Conservation (phyloP, 192 early-diverging fungal genomes). For the Rhizophagus clarus region DNA sequence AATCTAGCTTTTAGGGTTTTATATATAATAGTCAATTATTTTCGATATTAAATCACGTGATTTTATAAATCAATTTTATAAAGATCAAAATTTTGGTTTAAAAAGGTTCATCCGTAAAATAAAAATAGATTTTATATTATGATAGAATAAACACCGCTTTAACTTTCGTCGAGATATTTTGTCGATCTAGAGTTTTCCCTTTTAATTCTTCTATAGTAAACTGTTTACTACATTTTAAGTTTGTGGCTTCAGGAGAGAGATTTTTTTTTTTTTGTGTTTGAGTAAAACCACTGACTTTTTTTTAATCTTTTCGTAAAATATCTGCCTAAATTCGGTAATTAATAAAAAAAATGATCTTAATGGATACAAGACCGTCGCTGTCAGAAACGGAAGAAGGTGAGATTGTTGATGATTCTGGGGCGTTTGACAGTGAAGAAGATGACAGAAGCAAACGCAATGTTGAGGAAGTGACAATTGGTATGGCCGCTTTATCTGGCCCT, state of each 20-base stretch:
- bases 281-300: slow-evolving; percentile 16
- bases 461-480: slow-evolving; percentile 28
- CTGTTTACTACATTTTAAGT: slow-evolving; percentile 18
- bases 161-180: neutral
- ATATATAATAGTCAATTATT: too few relatives aligned
- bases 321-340: neutral
- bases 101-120: too few relatives aligned
- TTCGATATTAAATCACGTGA: too few relatives aligned
- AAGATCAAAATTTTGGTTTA: too few relatives aligned
- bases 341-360: slow-evolving; percentile 20
- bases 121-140: too few relatives aligned
- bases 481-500: slow-evolving; percentile 24
- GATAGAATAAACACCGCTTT: neutral
- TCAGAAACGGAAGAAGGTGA: slow-evolving; percentile 35
- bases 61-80: too few relatives aligned
- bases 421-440: slow-evolving; percentile 16
- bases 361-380: slow-evolving; percentile 25
- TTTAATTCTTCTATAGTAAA: slow-evolving; percentile 5
- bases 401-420: slow-evolving; percentile 32
- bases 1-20: neutral
- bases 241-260: slow-evolving; percentile 7
- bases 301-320: slow-evolving; percentile 19
- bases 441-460: slow-evolving; percentile 20
- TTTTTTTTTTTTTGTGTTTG: slow-evolving; percentile 6
- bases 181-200: neutral